phyloP scores from a whole-genome alignment of 1,139 yeast genomes.

The Suhomyces guaymorum region DNA sequence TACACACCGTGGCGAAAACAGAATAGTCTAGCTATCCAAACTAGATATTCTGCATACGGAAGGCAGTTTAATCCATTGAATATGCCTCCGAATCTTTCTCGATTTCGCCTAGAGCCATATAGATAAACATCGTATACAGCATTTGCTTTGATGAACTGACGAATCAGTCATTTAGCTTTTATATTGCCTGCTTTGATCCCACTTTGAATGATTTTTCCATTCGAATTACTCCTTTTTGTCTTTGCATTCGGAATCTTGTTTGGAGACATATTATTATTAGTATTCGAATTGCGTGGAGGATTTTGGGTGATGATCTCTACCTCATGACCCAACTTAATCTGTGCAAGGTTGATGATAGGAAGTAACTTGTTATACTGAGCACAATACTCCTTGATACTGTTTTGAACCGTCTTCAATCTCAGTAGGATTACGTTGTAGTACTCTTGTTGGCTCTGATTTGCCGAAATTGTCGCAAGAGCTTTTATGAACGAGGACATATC shows the following conservation, averaged over 20 bases:
- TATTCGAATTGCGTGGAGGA: slow-evolving; percentile 24
- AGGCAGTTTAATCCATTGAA: no score
- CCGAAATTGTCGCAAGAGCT: slow-evolving; percentile 41
- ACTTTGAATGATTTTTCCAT: slow-evolving; percentile 3
- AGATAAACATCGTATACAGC: no score
- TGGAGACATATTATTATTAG: no score
- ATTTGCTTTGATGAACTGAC: no score
- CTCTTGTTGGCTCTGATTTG: slow-evolving; percentile 38
- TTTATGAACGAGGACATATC: slow-evolving; percentile 45
- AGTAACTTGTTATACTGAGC: slow-evolving; percentile 45
- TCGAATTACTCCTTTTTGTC: slow-evolving; percentile 8
- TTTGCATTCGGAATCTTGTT: background rate
- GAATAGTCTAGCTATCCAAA: no score
- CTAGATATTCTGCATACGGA: no score
- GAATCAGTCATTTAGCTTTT: slow-evolving; percentile 1
- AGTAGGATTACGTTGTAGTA: slow-evolving; percentile 33
- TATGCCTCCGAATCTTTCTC: no score
- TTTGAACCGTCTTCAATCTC: slow-evolving; percentile 38
- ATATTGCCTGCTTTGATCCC: slow-evolving; percentile 3
- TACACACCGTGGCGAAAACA: no score
- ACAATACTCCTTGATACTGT: slow-evolving; percentile 44
- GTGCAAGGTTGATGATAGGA: slow-evolving; percentile 53
- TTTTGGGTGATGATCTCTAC: slow-evolving; percentile 35
- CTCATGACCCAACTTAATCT: slow-evolving; percentile 50
- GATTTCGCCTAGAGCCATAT: no score